These are phyloP conservation scores for Gossypium davidsonii DNA, from an alignment of 441 rosid genomes.

Conservation along the genomic window DNA sequence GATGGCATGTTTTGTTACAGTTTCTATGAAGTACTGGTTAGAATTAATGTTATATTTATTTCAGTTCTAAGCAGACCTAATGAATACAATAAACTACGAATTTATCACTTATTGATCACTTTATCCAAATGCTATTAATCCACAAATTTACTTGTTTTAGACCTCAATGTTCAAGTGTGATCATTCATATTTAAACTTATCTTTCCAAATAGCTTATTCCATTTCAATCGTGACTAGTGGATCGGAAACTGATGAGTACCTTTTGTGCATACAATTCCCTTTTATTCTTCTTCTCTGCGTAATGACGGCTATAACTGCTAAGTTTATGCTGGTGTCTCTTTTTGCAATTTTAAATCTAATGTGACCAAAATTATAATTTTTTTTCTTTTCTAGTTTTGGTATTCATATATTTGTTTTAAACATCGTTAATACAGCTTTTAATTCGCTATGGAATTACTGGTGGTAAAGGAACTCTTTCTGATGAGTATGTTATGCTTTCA, in stretches of 20 bases:
- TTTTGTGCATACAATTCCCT: background rate
- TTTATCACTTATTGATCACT: background rate
- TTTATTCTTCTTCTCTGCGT: background rate
- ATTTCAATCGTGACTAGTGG: background rate
- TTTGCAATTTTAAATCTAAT: background rate
- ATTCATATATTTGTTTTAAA: conserved; percentile 4
- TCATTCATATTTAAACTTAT: background rate
- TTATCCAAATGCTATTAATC: background rate
- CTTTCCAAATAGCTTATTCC: background rate
- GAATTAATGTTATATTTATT: background rate
- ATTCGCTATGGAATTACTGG: conserved; percentile 49
- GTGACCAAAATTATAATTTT: background rate
- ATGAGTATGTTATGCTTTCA: conserved; percentile 81
- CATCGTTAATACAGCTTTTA: conserved; percentile 52
- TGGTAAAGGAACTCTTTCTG: conserved; percentile 67
- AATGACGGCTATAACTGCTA: background rate
- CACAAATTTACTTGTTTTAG: background rate
- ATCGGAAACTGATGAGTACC: background rate
- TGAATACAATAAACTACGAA: background rate
- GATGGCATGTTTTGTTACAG: background rate
- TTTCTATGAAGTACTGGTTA: background rate
- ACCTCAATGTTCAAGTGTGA: background rate
- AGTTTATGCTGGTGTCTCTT: background rate
- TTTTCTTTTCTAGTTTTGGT: background rate
- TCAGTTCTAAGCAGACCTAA: background rate